Percentiles rank a stretch among this genome's conserved stretches.
These are phyloP conservation scores for Knufia petricola DNA, from an alignment of 2,329 filamentous ascomycete species.

Conservation along the genomic window DNA sequence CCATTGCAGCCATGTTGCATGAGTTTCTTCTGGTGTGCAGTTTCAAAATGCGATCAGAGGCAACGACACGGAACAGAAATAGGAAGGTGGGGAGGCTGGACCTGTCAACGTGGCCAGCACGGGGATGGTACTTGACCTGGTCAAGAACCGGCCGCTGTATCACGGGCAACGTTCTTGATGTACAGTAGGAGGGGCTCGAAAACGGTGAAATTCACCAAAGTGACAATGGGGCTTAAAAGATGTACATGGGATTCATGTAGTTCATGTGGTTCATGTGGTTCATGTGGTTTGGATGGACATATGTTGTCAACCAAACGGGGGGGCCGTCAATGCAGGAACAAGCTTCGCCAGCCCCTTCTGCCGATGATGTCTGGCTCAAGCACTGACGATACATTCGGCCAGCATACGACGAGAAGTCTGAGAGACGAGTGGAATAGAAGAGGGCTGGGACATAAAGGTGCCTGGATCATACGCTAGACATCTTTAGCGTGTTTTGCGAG, in stretches of 20 bases:
- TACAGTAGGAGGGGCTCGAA: not conserved
- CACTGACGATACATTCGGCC: conserved; percentile 7
- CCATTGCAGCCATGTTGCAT: conserved; percentile 28
- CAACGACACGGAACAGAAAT: conserved; percentile 2
- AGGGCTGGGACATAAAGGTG: conserved; percentile 18
- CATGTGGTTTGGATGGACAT: too few species aligned
- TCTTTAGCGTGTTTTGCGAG: conserved; percentile 11
- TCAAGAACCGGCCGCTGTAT: conserved; percentile 6
- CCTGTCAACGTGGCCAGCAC: conserved; percentile 7
- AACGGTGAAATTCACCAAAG: not conserved
- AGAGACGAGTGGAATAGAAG: conserved; percentile 19
- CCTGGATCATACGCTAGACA: too few species aligned
- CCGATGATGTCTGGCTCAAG: not conserved
- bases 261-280: too few species aligned
- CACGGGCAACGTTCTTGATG: conserved; percentile 7
- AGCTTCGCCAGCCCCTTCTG: conserved; percentile 4
- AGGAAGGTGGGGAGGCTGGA: conserved; percentile 10
- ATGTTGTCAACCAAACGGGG: not conserved
- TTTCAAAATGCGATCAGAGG: conserved; percentile 2
- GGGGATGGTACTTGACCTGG: not conserved
- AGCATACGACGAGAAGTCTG: conserved; percentile 13
- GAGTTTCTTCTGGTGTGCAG: not conserved
- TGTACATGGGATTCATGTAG: not conserved
- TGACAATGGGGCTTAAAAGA: not conserved
- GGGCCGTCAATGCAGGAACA: conserved; percentile 6